Percentiles rank a stretch among this genome's conserved stretches.
Conservation (phyloP, 805 yeast species). For the Candida cerambycidarum region DNA sequence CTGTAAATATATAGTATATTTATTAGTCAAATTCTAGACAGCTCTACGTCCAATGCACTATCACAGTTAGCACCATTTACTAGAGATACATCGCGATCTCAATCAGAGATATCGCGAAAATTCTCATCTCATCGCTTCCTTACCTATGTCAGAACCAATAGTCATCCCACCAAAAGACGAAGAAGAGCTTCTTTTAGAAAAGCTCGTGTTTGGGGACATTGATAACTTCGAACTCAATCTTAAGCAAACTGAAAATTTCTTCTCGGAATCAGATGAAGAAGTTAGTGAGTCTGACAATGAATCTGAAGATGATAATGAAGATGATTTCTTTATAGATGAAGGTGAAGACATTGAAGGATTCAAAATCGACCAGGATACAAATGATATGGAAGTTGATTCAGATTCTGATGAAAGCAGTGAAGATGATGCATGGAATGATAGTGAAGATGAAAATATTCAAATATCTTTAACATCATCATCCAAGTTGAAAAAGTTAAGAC, state of each 20-base stretch:
- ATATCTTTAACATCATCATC: constrained; percentile 62
- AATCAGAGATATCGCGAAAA: background rate
- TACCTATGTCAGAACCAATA: constrained; percentile 13
- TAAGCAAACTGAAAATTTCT: constrained; percentile 58
- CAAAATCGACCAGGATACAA: constrained; percentile 9
- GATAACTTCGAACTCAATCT: constrained; percentile 70
- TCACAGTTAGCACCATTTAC: background rate
- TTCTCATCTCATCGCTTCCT: constrained; percentile 4
- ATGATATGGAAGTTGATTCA: constrained; percentile 24
- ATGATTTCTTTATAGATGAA: constrained; percentile 43
- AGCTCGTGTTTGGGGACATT: constrained; percentile 84
- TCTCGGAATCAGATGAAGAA: constrained; percentile 13
- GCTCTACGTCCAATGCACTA: too few species aligned
- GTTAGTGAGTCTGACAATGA: constrained; percentile 39
- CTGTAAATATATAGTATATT: constrained; percentile 1
- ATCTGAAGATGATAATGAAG: too few species aligned
- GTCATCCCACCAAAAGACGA: constrained; percentile 70
- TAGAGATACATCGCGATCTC: background rate
- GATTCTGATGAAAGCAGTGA: constrained; percentile 26
- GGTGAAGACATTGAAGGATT: constrained; percentile 19
- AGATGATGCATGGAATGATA: constrained; percentile 71
- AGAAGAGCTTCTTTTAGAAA: constrained; percentile 79
- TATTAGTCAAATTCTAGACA: too few species aligned
- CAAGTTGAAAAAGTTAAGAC: constrained; percentile 70
- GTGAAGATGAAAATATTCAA: constrained; percentile 78